Evolutionary conservation across 2,329 filamentous ascomycete species (phyloP).

Genomic region (Xylaria sp.): DNA sequence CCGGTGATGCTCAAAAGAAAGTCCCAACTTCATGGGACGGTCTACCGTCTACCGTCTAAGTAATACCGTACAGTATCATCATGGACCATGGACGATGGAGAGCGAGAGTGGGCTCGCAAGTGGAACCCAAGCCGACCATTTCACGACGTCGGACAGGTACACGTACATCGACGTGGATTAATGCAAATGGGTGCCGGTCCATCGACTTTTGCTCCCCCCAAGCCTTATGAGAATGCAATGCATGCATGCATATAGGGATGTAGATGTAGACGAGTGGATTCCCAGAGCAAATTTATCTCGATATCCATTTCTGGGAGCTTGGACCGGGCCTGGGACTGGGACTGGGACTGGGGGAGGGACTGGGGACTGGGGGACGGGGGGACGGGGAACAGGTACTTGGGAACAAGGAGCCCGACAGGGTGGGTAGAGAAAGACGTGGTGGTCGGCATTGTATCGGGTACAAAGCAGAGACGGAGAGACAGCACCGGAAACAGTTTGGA

Average conservation of each 20-base stretch:
- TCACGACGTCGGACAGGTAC: conserved; percentile 13
- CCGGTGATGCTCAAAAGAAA: conserved; percentile 31
- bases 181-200: conserved; percentile 25
- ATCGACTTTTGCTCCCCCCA: conserved; percentile 14
- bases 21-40: conserved; percentile 29
- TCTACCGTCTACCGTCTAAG: no score
- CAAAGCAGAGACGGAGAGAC: conserved; percentile 9
- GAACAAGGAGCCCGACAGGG: conserved; percentile 11
- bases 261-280: conserved; percentile 13
- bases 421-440: neutral
- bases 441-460: neutral
- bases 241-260: conserved; percentile 15
- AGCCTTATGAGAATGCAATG: conserved; percentile 26
- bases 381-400: neutral
- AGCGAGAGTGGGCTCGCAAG: conserved; percentile 22
- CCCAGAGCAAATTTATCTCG: conserved; percentile 11
- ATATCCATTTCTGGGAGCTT: conserved; percentile 24
- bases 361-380: neutral
- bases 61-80: conserved; percentile 21
- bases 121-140: conserved; percentile 24
- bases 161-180: conserved; percentile 28
- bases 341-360: conserved; percentile 13
- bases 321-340: neutral
- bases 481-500: conserved; percentile 10
- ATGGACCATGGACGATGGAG: no score